Evolutionary conservation across 2,329 filamentous ascomycete species (phyloP).

Genomic region (Trichoderma sp.): DNA sequence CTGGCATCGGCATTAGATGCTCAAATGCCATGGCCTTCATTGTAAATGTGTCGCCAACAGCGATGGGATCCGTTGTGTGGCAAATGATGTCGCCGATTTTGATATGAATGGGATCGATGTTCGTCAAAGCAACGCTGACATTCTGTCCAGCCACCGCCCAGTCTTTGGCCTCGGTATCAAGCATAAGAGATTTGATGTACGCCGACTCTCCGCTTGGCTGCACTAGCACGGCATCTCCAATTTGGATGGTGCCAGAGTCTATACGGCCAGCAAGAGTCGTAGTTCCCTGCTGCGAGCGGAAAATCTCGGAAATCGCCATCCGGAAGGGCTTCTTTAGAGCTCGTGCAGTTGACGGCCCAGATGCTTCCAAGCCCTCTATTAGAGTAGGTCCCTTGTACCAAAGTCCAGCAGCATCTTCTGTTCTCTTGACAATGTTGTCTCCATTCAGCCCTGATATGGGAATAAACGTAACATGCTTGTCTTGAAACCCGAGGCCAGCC

Average conservation of each 20-base stretch:
- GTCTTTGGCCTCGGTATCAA: constrained; percentile 71
- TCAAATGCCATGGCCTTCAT: constrained; percentile 89
- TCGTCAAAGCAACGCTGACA: constrained; percentile 76
- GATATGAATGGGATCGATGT: constrained; percentile 83
- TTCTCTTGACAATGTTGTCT: constrained; percentile 73
- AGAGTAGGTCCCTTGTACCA: constrained; percentile 86
- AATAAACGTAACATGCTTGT: constrained; percentile 81
- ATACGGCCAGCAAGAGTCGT: constrained; percentile 85
- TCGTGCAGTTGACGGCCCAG: constrained; percentile 66
- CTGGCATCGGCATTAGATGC: constrained; percentile 80
- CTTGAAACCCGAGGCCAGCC: constrained; percentile 75
- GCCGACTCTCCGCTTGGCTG: constrained; percentile 82
- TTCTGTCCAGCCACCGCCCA: constrained; percentile 96
- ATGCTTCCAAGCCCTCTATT: constrained; percentile 81
- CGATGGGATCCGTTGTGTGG: constrained; percentile 65
- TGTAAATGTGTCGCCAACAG: constrained; percentile 71
- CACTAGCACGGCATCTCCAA: constrained; percentile 76
- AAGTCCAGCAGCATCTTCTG: constrained; percentile 56
- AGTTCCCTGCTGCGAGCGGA: constrained; percentile 77
- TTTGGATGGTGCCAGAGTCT: constrained; percentile 79
- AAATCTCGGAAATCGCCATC: constrained; percentile 85
- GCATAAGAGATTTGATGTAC: constrained; percentile 77
- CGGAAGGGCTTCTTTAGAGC: constrained; percentile 78
- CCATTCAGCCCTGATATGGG: constrained; percentile 88
- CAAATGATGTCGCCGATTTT: constrained; percentile 87